Conservation (phyloP, 352 stramenopile genomes). For the Phytophthora colocasiae region DNA sequence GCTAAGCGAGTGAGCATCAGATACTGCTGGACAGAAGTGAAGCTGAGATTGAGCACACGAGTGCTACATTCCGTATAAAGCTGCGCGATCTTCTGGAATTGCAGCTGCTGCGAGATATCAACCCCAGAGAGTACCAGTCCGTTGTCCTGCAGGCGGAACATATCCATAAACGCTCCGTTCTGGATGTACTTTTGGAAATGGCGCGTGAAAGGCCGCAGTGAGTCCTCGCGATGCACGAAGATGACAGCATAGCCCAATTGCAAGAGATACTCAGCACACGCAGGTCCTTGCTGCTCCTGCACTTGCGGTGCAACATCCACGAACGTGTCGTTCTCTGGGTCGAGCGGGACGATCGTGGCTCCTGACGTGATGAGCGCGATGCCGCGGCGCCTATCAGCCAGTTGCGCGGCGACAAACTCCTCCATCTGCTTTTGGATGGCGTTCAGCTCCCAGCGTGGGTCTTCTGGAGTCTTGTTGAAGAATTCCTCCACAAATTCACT, state of each 20-base stretch:
- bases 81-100: constrained; percentile 71
- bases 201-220: constrained; percentile 81
- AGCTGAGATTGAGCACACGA: constrained; percentile 77
- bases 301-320: constrained; percentile 75
- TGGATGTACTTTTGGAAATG: constrained; percentile 88
- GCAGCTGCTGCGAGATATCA: constrained; percentile 64
- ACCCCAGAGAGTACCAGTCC: constrained; percentile 73
- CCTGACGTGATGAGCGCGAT: constrained; percentile 86
- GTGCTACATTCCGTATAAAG: constrained; percentile 71
- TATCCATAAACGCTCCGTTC: constrained; percentile 84
- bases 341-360: constrained; percentile 80
- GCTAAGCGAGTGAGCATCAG: constrained; percentile 73
- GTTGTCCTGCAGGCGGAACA: constrained; percentile 71
- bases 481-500: constrained; percentile 83
- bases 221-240: constrained; percentile 81
- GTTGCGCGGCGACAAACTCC: constrained; percentile 66
- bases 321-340: constrained; percentile 69
- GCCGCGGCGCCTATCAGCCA: constrained; percentile 63
- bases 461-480: constrained; percentile 77
- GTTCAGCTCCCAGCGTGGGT: constrained; percentile 63
- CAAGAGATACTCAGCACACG: constrained; percentile 83
- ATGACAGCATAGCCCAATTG: constrained; percentile 84
- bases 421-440: constrained; percentile 46
- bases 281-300: constrained; percentile 79
- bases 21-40: constrained; percentile 87